phyloP scores from a whole-genome alignment of 108 stramenopile genomes.

The Licmophora abbreviata region DNA sequence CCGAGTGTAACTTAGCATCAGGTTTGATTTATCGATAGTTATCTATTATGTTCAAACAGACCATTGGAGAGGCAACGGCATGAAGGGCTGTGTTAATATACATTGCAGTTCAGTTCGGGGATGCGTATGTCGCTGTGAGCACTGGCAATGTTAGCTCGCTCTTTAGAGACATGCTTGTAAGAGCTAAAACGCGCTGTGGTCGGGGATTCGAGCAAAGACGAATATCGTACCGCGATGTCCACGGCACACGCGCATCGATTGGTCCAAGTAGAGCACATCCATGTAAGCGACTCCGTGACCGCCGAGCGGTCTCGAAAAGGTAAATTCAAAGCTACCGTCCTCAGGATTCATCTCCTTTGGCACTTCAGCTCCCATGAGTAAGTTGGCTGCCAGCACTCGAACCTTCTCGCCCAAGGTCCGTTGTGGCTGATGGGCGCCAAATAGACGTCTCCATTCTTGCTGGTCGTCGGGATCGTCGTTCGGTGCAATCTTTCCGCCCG shows the following conservation, averaged over 20 bases:
- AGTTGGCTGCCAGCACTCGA: conserved; percentile 50
- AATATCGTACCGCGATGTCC: conserved; percentile 68
- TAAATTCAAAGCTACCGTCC: conserved; percentile 57
- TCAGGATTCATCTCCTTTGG: conserved; percentile 43
- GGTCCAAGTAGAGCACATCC: conserved; percentile 69
- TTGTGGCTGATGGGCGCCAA: conserved; percentile 51
- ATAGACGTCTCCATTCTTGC: conserved; percentile 50
- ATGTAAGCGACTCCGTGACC: conserved; percentile 65
- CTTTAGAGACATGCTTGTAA: no score
- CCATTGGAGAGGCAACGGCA: no score
- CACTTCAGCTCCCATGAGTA: conserved; percentile 58
- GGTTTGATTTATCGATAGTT: no score
- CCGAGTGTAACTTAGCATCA: no score
- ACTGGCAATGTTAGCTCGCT: no score
- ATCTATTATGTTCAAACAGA: no score
- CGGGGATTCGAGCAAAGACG: conserved; percentile 41
- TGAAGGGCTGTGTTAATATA: no score
- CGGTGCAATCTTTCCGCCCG: conserved; percentile 53
- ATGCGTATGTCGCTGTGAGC: no score
- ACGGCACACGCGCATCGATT: conserved; percentile 48
- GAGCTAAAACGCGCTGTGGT: no score
- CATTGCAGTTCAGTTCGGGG: no score
- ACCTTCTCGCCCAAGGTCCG: conserved; percentile 54
- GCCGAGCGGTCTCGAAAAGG: conserved; percentile 57
- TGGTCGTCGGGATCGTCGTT: conserved; percentile 29